A percentile compares a stretch with the other conserved stretches of the same genome.
Conservation (phyloP, 2,329 filamentous ascomycete species). For the Cercospora sesami region DNA sequence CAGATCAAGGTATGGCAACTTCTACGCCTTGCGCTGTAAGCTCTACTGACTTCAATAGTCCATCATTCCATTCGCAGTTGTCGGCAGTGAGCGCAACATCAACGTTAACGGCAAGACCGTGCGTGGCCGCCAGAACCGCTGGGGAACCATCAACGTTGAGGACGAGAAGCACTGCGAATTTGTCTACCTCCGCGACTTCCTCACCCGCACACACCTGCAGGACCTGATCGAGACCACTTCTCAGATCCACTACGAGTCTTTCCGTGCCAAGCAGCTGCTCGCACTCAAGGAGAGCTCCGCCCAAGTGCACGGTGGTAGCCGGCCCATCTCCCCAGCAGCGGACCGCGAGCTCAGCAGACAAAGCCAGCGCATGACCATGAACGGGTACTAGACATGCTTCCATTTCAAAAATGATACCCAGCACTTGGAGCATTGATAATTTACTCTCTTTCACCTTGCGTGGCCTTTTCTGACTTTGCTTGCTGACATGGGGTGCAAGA, state of each 20-base stretch:
- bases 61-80: constrained; percentile 94
- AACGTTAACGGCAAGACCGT: constrained; percentile 97
- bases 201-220: constrained; percentile 96
- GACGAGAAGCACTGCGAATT: constrained; percentile 99
- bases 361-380: constrained; percentile 98
- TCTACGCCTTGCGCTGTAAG: background rate
- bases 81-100: constrained; percentile 97
- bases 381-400: constrained; percentile 73
- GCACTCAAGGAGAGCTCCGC: constrained; percentile 98
- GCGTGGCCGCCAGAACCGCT: constrained; percentile 89
- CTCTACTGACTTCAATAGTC: constrained; percentile 54
- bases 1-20: constrained; percentile 79
- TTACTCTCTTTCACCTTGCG: constrained; percentile 14
- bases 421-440: constrained; percentile 26
- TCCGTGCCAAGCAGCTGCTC: constrained; percentile 98
- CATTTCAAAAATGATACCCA: constrained; percentile 26
- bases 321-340: constrained; percentile 88
- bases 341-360: constrained; percentile 95
- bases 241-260: constrained; percentile 98
- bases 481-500: constrained; percentile 20
- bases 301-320: constrained; percentile 66
- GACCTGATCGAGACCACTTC: constrained; percentile 99
- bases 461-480: constrained; percentile 17
- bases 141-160: constrained; percentile 99
- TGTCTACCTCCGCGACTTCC: constrained; percentile 95